These are phyloP conservation scores for Coemansia javaensis DNA, from an alignment of 192 early-diverging fungal genomes.

Conservation along the genomic window DNA sequence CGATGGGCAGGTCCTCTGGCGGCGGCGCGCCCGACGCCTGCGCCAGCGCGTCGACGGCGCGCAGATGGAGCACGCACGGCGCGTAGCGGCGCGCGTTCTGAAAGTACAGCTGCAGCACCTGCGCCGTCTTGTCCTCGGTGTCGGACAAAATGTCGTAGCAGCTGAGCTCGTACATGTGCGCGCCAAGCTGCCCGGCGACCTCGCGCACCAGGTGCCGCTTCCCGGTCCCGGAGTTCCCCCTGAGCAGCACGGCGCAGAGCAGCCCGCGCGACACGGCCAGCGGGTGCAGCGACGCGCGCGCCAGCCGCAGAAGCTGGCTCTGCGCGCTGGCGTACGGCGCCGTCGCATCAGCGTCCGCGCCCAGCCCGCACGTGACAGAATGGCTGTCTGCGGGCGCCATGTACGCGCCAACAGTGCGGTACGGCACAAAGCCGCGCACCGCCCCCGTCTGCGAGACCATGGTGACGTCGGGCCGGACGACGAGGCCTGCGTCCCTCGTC, in stretches of 20 bases:
- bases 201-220: slow-evolving; percentile 67
- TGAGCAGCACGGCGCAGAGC: slow-evolving; percentile 66
- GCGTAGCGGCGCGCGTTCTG: slow-evolving; percentile 70
- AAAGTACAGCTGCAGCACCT: slow-evolving; percentile 66
- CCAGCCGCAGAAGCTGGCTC: slow-evolving; percentile 53
- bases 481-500: slow-evolving; percentile 13
- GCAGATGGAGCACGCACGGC: slow-evolving; percentile 81
- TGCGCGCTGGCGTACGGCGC: slow-evolving; percentile 18
- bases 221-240: slow-evolving; percentile 79
- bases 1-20: slow-evolving; percentile 36
- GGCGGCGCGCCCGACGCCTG: slow-evolving; percentile 34
- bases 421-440: slow-evolving; percentile 30
- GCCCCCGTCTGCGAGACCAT: slow-evolving; percentile 38
- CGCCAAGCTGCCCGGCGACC: slow-evolving; percentile 66
- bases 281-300: slow-evolving; percentile 71
- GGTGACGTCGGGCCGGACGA: slow-evolving; percentile 33
- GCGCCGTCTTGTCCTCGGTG: slow-evolving; percentile 74
- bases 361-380: neutral
- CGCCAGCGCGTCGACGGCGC: slow-evolving; percentile 73
- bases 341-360: neutral
- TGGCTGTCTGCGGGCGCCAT: neutral
- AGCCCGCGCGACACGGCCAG: slow-evolving; percentile 62
- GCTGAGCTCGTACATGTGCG: slow-evolving; percentile 75
- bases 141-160: slow-evolving; percentile 77
- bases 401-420: slow-evolving; percentile 18